Evolutionary conservation across 352 stramenopile genomes (phyloP), one percentile per base, ranked within the genome.

Genomic region (Phytopythium litorale): DNA sequence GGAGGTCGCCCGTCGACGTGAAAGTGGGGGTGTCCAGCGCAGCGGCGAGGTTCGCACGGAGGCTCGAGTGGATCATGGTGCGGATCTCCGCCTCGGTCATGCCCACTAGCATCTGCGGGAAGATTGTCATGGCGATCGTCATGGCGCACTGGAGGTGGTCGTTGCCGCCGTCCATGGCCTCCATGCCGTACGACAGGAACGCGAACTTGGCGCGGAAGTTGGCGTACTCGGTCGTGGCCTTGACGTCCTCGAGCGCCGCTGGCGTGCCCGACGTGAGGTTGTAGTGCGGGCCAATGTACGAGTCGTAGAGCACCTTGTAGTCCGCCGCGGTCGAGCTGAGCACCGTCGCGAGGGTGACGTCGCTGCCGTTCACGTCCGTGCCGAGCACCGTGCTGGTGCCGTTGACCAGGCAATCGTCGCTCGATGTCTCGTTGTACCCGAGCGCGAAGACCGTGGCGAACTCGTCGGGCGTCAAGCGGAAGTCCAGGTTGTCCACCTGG

Each of bases 151-250:
- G 33, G 25, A 64, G 55, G 64, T 72, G 65, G 18, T 75, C 75
- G 21, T 86, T 63, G n/a, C 63, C 56, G 23, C 76, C 72, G 54
- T 79, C 65, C 65, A 75, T 79, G n/a, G 56, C 71, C 60, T 88
- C 78, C 3, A 86, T 60, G 0, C 71, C 70, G 52, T 70, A 83
- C 11, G 70, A 54, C 25, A 88, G 67, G 68, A 84, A 86, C 0
- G 54, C 54, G 7, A 88, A 64, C 60, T 86, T 84, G 58, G 79
- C 76, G 15, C 72, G 72, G 64, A 88, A 88, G 71, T 88, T 88
- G 58, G 74, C 59, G 68, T 66, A 88, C 60, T 71, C 71, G 6
- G 62, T 52, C 1, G 66, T 81, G 53, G 71, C 56, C 58, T 86
- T 81, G 28, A 78, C 66, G 33, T 77, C 65, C 48, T 68, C 66